Evolutionary conservation across 2,329 filamentous ascomycete genomes (phyloP), one percentile per base, ranked within the genome.

Genomic region (Penicillium sp.): DNA sequence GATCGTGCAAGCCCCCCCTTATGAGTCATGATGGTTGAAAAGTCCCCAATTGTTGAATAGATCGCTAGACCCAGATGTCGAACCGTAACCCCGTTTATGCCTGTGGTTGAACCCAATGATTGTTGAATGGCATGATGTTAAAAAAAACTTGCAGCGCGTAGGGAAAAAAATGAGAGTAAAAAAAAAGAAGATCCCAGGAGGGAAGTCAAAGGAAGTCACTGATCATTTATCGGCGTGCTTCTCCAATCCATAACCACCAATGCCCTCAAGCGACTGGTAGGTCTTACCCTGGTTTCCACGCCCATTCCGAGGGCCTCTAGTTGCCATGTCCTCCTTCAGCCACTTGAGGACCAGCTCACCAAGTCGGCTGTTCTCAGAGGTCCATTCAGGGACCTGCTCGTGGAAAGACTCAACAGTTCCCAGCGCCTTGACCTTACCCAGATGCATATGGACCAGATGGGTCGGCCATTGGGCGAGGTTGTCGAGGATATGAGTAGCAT

Each of bases 401-500:
- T 90, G 79, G 76, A 94, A 92, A 32, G 80, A 77, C 50, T 87
- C 85, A 42, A 93, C 85, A 34, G 79, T 77, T 1, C 92, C 93
- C 87, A 88, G 95, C 73, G 95, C 89, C 79, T 90, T 92, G 58
- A 97, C 88, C 58, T 82, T 85, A 27, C 94, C 94, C 44, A 96
- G 73, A 69, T 92, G 88, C 93, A 99, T 97, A 72, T 97, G 93
- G 46, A 96, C 92, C 36, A 99, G 80, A 75, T 99, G 92, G 1
- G 90, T 96, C 6, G 94, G 94, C 94, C 94, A 99, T 18, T 88
- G 87, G 0, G 92, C 92, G 47, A 99, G 78, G 72, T 97, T 97
- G 71, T 99, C 94, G 63, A 99, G 77, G 60, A 99, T 97, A 74
- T 99, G 94, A 13, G 94, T 99, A 7, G 94, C 94, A 72, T 99